Base-by-base conservation (phyloP, 192 early-diverging fungal genomes). In the Irineochytrium annulatum region DNA sequence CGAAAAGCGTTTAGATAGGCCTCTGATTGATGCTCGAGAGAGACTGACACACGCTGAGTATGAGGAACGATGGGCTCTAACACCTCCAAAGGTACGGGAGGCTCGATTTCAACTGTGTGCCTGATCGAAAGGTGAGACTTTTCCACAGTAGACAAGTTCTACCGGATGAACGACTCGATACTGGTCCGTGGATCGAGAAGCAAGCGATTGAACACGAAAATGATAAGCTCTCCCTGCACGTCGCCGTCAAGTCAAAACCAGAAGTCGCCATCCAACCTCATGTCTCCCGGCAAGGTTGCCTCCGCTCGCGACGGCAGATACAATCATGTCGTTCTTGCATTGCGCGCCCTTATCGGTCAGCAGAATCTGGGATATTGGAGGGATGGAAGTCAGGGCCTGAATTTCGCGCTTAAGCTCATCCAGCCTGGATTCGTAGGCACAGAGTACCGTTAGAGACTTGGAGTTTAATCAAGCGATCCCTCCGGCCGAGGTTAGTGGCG, bases 161-260 rank as follows among this genome's bases (percentile, higher is more conserved):
- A 6, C 26, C 46, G 5, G 31, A 34, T 19, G 2, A 48, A 5
- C 57, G 13, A 17, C 20, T 13, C 14, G 27, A n/a, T n/a, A n/a
- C n/a, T n/a, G n/a, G n/a, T n/a, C n/a, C n/a, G n/a, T n/a, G n/a
- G 31, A 43, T 60, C 46, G 16, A 68, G 52, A 17, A 62, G 52
- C 1, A 43, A 35, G 8, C 67, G 34, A 58, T 68, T 62, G 30
- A 59, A 68, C 4, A 68, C 60, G 33, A 34, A 68, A 2, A 68
- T 27, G 5, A 61, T 31, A 22, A 39, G 24, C n/a, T 68, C 43
- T 4, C 51, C 55, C 55, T 59, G 44, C 14, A 56, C 17, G 0
- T 41, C 37, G n/a, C 37, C 8, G n/a, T n/a, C n/a, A n/a, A n/a
- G n/a, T n/a, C n/a, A n/a, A n/a, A n/a, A n/a, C n/a, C n/a, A n/a